These are phyloP conservation scores for Fusarium penzigii DNA, from an alignment of 2,329 filamentous ascomycete species.

Conservation along the genomic window DNA sequence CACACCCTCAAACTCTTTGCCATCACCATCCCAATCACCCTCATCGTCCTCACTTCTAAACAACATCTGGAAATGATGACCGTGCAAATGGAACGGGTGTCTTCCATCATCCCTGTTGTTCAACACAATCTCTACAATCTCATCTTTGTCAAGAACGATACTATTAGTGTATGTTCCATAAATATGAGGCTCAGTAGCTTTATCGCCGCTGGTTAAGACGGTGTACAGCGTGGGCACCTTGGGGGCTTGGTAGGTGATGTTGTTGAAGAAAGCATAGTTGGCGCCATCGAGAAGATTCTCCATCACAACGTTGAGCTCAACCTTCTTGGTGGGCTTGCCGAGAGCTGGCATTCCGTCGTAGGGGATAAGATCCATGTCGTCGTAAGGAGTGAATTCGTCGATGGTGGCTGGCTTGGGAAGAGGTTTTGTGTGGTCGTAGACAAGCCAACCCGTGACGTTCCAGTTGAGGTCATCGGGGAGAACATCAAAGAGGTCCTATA, in stretches of 20 bases:
- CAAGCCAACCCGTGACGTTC: slow-evolving; percentile 66
- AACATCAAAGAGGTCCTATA: slow-evolving; percentile 64
- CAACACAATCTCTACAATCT: slow-evolving; percentile 73
- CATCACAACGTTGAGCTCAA: slow-evolving; percentile 66
- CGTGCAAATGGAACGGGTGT: slow-evolving; percentile 79
- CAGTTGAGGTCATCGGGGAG: slow-evolving; percentile 69
- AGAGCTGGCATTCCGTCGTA: slow-evolving; percentile 64
- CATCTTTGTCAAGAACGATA: slow-evolving; percentile 66
- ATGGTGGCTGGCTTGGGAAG: slow-evolving; percentile 55
- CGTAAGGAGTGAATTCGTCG: slow-evolving; percentile 65
- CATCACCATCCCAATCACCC: slow-evolving; percentile 53
- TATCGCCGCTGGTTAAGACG: slow-evolving; percentile 63
- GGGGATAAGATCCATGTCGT: slow-evolving; percentile 73
- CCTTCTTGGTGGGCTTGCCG: slow-evolving; percentile 60
- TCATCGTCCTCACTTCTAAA: slow-evolving; percentile 59
- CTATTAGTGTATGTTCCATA: slow-evolving; percentile 69
- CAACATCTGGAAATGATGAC: slow-evolving; percentile 71
- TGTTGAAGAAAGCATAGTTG: slow-evolving; percentile 69
- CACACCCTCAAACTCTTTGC: slow-evolving; percentile 49
- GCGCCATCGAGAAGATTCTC: slow-evolving; percentile 62
- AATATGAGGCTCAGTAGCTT: slow-evolving; percentile 57
- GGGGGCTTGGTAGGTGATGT: slow-evolving; percentile 71
- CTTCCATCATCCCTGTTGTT: slow-evolving; percentile 73
- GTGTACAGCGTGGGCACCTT: slow-evolving; percentile 83
- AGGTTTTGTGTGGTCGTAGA: slow-evolving; percentile 51